A percentile compares a stretch with the other conserved stretches of the same genome.
Conservation (phyloP, 331 rosid species). For the Pyracantha coccinea region DNA sequence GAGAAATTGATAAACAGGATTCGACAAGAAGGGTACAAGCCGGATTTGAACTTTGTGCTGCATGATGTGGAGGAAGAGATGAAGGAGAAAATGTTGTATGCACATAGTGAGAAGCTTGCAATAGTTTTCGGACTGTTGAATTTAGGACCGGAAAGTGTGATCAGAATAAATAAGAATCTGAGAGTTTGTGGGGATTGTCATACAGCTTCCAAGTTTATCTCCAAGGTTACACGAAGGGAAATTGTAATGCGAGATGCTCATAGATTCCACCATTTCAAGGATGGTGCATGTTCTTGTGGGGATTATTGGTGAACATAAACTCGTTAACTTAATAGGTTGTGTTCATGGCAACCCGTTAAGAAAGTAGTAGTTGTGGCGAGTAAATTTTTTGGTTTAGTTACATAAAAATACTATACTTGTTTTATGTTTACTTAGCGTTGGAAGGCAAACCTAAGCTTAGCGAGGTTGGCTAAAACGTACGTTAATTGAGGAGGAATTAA, state of each 20-base stretch:
- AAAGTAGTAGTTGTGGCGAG: background rate
- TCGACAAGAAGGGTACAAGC: constrained; percentile 30
- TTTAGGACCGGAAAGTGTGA: constrained; percentile 15
- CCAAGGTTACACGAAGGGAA: constrained; percentile 29
- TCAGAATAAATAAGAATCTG: constrained; percentile 37
- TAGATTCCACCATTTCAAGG: constrained; percentile 41
- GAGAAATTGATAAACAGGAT: constrained; percentile 34
- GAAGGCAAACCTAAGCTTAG: background rate
- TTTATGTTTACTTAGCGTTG: background rate
- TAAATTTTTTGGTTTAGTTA: background rate
- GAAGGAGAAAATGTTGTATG: constrained; percentile 31
- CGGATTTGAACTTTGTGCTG: constrained; percentile 35
- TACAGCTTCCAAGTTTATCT: constrained; percentile 36
- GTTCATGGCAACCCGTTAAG: background rate
- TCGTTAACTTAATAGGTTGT: background rate
- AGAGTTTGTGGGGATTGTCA: constrained; percentile 52
- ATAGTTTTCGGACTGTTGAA: constrained; percentile 37
- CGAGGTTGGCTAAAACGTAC: background rate
- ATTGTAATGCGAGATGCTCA: constrained; percentile 38
- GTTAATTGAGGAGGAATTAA: background rate
- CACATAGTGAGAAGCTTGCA: constrained; percentile 44
- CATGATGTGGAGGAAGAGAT: constrained; percentile 43
- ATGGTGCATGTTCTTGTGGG: constrained; percentile 36
- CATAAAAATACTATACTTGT: background rate
- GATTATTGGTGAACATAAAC: constrained; percentile 29